Evolutionary conservation across 2,329 filamentous ascomycete species (phyloP), one percentile per base, ranked within the genome.

Genomic region (Ustulina deusta): DNA sequence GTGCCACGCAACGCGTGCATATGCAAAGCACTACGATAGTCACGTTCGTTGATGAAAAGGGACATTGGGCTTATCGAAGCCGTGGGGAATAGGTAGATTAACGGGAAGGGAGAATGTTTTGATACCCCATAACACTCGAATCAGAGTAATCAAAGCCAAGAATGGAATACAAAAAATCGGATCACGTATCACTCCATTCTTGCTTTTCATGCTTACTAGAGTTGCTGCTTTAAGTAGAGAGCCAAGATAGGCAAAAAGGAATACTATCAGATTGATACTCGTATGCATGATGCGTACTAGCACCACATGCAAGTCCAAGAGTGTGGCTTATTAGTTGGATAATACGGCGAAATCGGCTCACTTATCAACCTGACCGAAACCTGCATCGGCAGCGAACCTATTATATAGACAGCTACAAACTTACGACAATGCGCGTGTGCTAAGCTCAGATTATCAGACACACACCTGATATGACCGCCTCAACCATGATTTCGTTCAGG

Each of bases 361-460:
- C 66, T 69, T 68, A 66, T 63, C 59, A 60, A 63, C 29, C 34
- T 38, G 20, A 34, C 54, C 63, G 57, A 63, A 57, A 44, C 44
- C 44, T 34, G 61, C 61, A 40, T 48, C 32, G 27, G 38, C 27
- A 34, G 27, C 34, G 34, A 51, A 40, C 58, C 9, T 11, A 25
- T 27, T 49, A 9, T 58, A 15, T 61, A 25, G 49, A 54, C 20
- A 57, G 13, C 11, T 32, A 46, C 34, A 36, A 48, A 36, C 52
- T 13, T 64, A 36, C 34, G 57, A 65, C 56, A 51, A 42, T 42
- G 49, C 25, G 7, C 38, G 15, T 36, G 5, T 17, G 5, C 13
- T 22, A 34, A 36, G 29, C 49, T 27, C 57, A 32, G 46, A 29
- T 40, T 49, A 34, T 32, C 6, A 20, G 44, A 22, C 27, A 36